Conservation (phyloP, 306 rosid species). For the Delonix regia region DNA sequence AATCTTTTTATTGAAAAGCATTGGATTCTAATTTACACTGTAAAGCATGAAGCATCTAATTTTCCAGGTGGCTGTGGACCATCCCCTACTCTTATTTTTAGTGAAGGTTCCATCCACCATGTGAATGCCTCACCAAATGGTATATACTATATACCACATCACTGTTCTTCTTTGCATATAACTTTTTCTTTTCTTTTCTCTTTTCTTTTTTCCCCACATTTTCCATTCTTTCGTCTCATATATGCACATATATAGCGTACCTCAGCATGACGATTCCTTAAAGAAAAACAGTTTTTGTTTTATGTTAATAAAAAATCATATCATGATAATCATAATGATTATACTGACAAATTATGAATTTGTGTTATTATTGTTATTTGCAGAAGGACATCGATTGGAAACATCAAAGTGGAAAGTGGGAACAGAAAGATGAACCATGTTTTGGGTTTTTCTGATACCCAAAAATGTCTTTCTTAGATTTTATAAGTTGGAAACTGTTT, state of each 20-base stretch:
- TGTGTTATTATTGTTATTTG: constrained; percentile 14
- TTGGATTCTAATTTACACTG: constrained; percentile 25
- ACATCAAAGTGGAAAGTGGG: constrained; percentile 38
- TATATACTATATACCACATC: constrained; percentile 29
- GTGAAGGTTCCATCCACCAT: constrained; percentile 24
- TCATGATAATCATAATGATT: not conserved
- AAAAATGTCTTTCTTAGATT: constrained; percentile 43
- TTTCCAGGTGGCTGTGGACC: constrained; percentile 32
- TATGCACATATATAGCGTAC: constrained; percentile 9
- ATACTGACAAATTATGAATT: not conserved
- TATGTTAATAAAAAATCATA: constrained; percentile 17
- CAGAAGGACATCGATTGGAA: constrained; percentile 28
- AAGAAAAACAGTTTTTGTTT: constrained; percentile 21
- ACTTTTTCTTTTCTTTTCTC: not conserved
- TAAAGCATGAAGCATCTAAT: constrained; percentile 24
- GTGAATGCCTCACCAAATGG: constrained; percentile 39
- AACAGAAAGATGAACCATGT: constrained; percentile 37
- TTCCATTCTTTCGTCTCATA: not conserved
- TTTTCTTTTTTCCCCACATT: not conserved
- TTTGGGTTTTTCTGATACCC: constrained; percentile 40
- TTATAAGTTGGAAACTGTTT: constrained; percentile 29
- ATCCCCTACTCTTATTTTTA: constrained; percentile 14
- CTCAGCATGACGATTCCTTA: constrained; percentile 55
- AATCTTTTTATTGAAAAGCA: not conserved
- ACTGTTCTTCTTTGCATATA: constrained; percentile 5